Conservation (phyloP, 2,329 filamentous ascomycete genomes). For the Aschersonia sp. region DNA sequence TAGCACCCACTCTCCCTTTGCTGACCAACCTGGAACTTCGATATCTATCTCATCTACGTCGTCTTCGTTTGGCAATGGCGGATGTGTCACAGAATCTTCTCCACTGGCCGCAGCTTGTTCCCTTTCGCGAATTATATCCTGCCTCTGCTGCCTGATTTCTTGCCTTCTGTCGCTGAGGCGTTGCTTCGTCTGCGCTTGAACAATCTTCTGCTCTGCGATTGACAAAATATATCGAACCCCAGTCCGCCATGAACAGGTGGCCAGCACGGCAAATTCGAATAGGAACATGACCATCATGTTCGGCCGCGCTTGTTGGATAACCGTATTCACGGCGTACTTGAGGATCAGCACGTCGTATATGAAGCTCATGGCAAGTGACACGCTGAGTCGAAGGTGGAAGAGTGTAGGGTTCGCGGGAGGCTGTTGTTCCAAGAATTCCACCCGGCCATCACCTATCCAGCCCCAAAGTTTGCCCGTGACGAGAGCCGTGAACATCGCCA, state of each 20-base stretch:
- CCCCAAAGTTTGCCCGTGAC: conserved; percentile 95
- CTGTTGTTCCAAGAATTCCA: conserved; percentile 91
- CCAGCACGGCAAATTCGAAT: conserved; percentile 87
- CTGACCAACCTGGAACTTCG: conserved; percentile 91
- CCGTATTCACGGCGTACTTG: conserved; percentile 64
- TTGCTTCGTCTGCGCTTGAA: conserved; percentile 56
- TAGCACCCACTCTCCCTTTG: conserved; percentile 85
- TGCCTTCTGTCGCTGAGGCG: conserved; percentile 53
- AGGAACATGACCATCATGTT: conserved; percentile 99
- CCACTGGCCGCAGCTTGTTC: conserved; percentile 31
- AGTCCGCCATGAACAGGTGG: conserved; percentile 68
- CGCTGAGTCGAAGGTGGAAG: conserved; percentile 70
- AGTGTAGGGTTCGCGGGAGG: conserved; percentile 76
- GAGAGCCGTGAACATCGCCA: conserved; percentile 89
- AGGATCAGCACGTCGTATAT: conserved; percentile 70
- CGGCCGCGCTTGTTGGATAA: conserved; percentile 75
- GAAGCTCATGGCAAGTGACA: conserved; percentile 67
- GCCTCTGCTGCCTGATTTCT: conserved; percentile 48
- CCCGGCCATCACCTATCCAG: conserved; percentile 91
- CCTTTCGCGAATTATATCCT: conserved; percentile 33
- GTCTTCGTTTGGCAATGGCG: conserved; percentile 46
- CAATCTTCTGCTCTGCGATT: conserved; percentile 61
- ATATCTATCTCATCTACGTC: conserved; percentile 87
- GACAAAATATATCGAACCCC: conserved; percentile 64
- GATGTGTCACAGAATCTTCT: conserved; percentile 40